Conservation (phyloP, 139 green algal genomes). For the Penium margaritaceum region DNA sequence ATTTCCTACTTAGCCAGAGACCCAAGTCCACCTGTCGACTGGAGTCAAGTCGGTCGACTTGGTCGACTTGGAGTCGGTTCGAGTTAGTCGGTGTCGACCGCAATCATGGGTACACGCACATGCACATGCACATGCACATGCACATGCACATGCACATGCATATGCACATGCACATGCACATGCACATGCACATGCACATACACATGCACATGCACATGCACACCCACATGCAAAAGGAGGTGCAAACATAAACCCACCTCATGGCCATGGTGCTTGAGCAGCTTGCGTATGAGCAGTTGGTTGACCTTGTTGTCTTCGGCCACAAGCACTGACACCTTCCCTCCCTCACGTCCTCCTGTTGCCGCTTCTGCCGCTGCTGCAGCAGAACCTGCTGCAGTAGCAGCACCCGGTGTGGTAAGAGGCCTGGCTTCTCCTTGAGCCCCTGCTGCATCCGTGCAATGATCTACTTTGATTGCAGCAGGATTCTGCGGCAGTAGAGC, state of each 20-base stretch:
- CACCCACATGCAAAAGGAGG: background rate
- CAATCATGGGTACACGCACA: no score
- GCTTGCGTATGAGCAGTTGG: slow-evolving; percentile 35
- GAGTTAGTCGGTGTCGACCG: no score
- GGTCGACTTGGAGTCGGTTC: no score
- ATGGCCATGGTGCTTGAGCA: slow-evolving; percentile 26
- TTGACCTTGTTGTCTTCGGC: slow-evolving; percentile 33
- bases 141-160: background rate
- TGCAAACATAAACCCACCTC: slow-evolving; percentile 3
- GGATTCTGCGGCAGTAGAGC: no score
- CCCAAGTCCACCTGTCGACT: no score
- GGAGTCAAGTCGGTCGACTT: no score
- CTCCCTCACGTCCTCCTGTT: background rate
- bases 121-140: background rate
- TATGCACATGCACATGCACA: background rate
- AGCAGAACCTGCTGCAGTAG: background rate
- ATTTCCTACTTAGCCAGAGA: no score
- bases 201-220: background rate
- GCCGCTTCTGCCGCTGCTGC: background rate
- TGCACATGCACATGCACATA: background rate
- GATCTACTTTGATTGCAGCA: no score
- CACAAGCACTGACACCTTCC: slow-evolving; percentile 15
- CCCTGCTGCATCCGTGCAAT: no score
- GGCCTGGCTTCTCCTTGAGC: no score
- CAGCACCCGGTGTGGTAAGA: background rate